Conservation (phyloP, 106 monocot genomes). For the Cymbidium sinense region DNA sequence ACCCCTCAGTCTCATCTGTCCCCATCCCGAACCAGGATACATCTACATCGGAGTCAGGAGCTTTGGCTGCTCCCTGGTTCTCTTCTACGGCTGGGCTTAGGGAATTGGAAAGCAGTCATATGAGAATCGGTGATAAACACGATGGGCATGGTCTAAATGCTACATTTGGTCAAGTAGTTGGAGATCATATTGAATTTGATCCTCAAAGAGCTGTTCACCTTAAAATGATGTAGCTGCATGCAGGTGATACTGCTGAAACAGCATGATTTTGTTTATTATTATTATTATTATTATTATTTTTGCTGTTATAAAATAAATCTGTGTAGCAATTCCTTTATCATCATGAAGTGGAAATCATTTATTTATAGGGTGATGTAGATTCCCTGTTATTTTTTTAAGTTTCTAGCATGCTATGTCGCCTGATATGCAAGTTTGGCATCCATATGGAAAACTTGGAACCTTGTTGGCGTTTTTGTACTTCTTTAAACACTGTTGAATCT, state of each 20-base stretch:
- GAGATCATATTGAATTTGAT: constrained; percentile 49
- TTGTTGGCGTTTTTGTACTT: no score
- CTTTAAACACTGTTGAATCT: no score
- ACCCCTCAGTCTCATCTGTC: constrained; percentile 15
- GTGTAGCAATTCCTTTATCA: neutral
- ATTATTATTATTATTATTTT: neutral
- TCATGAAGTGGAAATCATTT: neutral
- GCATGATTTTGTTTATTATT: neutral
- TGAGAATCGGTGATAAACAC: constrained; percentile 20
- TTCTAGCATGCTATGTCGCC: neutral
- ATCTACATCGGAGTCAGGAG: constrained; percentile 21
- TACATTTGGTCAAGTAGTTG: constrained; percentile 15
- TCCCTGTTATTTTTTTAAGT: neutral
- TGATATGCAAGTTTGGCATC: neutral
- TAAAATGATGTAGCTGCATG: constrained; percentile 3
- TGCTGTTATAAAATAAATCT: neutral
- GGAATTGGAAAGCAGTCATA: constrained; percentile 23
- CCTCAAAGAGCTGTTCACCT: constrained; percentile 14
- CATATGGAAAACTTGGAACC: neutral
- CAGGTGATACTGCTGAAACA: neutral
- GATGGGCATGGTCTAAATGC: constrained; percentile 33
- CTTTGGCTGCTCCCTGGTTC: constrained; percentile 20
- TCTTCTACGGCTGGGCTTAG: constrained; percentile 25
- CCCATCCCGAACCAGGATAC: constrained; percentile 23
- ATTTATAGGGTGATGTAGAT: neutral